A percentile compares a stretch with the other conserved stretches of the same genome.
phyloP scores from a whole-genome alignment of 2,329 filamentous ascomycete species.

The Pseudocercospora crystallina region DNA sequence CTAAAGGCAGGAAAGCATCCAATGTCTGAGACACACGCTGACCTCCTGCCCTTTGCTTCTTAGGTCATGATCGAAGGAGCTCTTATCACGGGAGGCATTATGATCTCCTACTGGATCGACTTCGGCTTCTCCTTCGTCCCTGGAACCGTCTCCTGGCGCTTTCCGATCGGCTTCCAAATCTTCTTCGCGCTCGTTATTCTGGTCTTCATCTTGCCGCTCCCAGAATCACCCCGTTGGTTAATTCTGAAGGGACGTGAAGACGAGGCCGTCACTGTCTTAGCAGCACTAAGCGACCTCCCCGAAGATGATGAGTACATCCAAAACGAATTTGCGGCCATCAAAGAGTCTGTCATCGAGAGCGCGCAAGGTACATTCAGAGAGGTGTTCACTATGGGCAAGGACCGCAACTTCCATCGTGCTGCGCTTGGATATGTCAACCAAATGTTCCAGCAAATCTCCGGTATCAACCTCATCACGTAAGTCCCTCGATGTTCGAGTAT shows the following conservation, averaged over 20 bases:
- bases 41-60: no score
- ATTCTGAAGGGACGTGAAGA: slow-evolving; percentile 36
- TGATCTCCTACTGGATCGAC: slow-evolving; percentile 50
- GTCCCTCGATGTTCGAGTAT: no score
- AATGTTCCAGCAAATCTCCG: slow-evolving; percentile 45
- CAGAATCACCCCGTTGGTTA: slow-evolving; percentile 48
- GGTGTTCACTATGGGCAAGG: slow-evolving; percentile 40
- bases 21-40: no score
- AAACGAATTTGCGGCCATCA: slow-evolving; percentile 34
- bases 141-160: slow-evolving; percentile 49
- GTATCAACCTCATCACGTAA: slow-evolving; percentile 34
- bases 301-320: slow-evolving; percentile 30
- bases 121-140: slow-evolving; percentile 44
- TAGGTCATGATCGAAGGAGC: slow-evolving; percentile 48
- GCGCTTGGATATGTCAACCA: slow-evolving; percentile 46
- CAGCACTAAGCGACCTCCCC: slow-evolving; percentile 37
- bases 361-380: slow-evolving; percentile 29
- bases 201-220: slow-evolving; percentile 44
- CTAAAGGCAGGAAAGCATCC: no score
- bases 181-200: slow-evolving; percentile 50
- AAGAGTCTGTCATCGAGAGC: slow-evolving; percentile 39
- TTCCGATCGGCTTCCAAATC: slow-evolving; percentile 56
- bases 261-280: slow-evolving; percentile 33
- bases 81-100: slow-evolving; percentile 39
- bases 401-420: slow-evolving; percentile 47